phyloP scores from a whole-genome alignment of 2,329 filamentous ascomycete species.

The Microcera coccophila region DNA sequence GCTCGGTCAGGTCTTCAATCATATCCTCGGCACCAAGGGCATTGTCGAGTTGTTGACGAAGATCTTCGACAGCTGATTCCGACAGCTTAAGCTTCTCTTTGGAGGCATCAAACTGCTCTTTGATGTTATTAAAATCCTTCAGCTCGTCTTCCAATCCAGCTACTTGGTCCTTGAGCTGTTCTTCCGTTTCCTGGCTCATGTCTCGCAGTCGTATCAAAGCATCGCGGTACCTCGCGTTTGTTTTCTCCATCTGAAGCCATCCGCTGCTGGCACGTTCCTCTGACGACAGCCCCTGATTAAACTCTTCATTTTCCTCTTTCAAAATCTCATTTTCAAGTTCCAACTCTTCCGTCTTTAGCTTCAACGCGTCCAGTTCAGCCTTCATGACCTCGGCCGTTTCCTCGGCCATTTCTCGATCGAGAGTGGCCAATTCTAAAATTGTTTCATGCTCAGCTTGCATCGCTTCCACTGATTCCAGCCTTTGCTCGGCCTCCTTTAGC shows the following conservation, averaged over 20 bases:
- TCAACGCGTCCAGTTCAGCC: constrained; percentile 72
- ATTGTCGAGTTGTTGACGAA: constrained; percentile 86
- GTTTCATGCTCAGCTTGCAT: constrained; percentile 81
- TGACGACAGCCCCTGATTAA: constrained; percentile 77
- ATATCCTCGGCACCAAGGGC: constrained; percentile 87
- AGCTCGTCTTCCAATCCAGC: constrained; percentile 69
- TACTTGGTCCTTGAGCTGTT: constrained; percentile 72
- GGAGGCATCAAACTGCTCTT: constrained; percentile 64
- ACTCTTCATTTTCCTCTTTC: constrained; percentile 79
- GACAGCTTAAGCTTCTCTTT: constrained; percentile 70
- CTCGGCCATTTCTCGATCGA: constrained; percentile 96
- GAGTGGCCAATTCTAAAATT: constrained; percentile 76
- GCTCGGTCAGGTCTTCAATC: constrained; percentile 85
- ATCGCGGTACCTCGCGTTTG: constrained; percentile 82
- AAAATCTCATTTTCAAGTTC: constrained; percentile 85
- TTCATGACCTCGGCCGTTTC: constrained; percentile 82
- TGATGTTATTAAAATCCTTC: constrained; percentile 61
- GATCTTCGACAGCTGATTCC: constrained; percentile 74
- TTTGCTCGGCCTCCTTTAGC: constrained; percentile 69
- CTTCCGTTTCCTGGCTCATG: constrained; percentile 79
- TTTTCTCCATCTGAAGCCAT: constrained; percentile 87
- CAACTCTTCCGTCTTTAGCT: constrained; percentile 74
- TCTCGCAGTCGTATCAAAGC: constrained; percentile 82
- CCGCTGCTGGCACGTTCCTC: constrained; percentile 84
- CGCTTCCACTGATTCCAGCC: constrained; percentile 63